These are phyloP conservation scores for Tetrahymena thermophila DNA, from an alignment of 73 alveolate genomes.

Conservation along the genomic window DNA sequence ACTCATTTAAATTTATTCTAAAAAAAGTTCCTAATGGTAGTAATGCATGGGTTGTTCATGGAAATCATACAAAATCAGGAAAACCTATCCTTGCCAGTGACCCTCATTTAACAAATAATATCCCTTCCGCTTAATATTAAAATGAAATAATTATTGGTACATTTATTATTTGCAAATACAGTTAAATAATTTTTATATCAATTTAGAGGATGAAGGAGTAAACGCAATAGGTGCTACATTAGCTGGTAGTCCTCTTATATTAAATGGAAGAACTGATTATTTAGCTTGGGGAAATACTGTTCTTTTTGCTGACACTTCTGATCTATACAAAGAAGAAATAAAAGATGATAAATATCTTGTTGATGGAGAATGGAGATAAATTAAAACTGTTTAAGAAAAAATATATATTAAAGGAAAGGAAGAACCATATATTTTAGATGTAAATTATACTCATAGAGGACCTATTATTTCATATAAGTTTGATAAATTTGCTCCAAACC, in stretches of 20 bases:
- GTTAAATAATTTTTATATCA: no score
- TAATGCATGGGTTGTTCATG: constrained; percentile 86
- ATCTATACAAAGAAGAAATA: constrained; percentile 74
- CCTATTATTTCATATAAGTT: constrained; percentile 56
- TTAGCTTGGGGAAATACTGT: constrained; percentile 78
- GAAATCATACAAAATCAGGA: constrained; percentile 87
- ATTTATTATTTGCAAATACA: neutral
- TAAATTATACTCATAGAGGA: constrained; percentile 81
- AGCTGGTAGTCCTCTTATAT: constrained; percentile 80
- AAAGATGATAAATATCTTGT: constrained; percentile 63
- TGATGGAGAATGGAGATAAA: constrained; percentile 76
- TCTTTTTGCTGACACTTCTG: constrained; percentile 72
- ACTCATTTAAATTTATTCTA: neutral
- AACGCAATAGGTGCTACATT: constrained; percentile 53
- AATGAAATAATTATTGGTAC: constrained; percentile 32
- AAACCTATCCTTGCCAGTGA: constrained; percentile 87
- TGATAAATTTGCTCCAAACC: constrained; percentile 13
- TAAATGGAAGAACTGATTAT: constrained; percentile 67
- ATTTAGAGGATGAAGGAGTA: constrained; percentile 3
- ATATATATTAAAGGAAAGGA: constrained; percentile 69
- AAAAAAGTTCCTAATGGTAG: constrained; percentile 50
- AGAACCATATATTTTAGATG: constrained; percentile 44
- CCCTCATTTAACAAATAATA: constrained; percentile 77
- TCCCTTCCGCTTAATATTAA: constrained; percentile 76
- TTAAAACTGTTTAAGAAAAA: constrained; percentile 46